A percentile compares a stretch with the other conserved stretches of the same genome.
phyloP scores from a whole-genome alignment of 495 filamentous ascomycete genomes.

The Lepraria neglecta region DNA sequence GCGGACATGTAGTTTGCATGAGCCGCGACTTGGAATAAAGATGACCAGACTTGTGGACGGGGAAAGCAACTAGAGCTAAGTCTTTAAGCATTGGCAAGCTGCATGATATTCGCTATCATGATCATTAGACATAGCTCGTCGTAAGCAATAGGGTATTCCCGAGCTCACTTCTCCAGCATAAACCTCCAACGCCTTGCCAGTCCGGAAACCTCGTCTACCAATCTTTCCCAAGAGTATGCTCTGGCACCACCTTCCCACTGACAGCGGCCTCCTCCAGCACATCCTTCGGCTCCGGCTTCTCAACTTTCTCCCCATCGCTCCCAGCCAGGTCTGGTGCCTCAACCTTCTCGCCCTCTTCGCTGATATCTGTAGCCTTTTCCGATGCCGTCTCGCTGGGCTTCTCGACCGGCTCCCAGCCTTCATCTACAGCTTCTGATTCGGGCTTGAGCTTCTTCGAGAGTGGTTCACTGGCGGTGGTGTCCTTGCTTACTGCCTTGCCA shows the following conservation, averaged over 20 bases:
- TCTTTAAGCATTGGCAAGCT: too few species aligned
- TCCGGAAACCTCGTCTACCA: conserved; percentile 9
- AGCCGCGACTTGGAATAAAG: too few species aligned
- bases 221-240: conserved; percentile 18
- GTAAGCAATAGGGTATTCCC: neutral
- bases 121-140: neutral
- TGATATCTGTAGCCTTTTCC: conserved; percentile 10
- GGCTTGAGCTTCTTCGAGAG: conserved; percentile 34
- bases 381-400: conserved; percentile 25
- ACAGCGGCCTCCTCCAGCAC: neutral
- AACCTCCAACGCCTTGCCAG: conserved; percentile 8
- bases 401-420: conserved; percentile 40
- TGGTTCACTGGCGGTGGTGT: conserved; percentile 30
- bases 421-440: conserved; percentile 23
- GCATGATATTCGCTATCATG: too few species aligned
- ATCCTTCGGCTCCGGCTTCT: conserved; percentile 9
- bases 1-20: too few species aligned
- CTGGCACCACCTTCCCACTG: neutral
- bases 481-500: conserved; percentile 25
- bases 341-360: conserved; percentile 20
- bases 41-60: too few species aligned
- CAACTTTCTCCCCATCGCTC: conserved; percentile 21
- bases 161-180: too few species aligned
- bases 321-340: conserved; percentile 13
- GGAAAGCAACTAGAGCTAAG: too few species aligned